A percentile compares a stretch with the other conserved stretches of the same genome.
Conservation (phyloP, 192 early-diverging fungal species). For the Coemansia sp. region DNA sequence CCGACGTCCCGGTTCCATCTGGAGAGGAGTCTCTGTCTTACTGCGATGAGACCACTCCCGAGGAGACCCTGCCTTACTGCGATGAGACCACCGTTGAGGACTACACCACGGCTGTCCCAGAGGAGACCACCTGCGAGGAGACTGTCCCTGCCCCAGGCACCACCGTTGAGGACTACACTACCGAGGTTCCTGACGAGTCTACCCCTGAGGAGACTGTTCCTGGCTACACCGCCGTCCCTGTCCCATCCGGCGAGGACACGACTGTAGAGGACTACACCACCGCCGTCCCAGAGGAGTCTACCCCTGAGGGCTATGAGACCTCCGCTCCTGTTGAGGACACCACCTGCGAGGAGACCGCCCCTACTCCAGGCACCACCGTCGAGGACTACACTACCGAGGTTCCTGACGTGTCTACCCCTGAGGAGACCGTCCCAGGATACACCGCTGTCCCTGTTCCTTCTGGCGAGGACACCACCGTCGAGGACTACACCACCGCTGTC, state of each 20-base stretch:
- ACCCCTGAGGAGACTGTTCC: not conserved
- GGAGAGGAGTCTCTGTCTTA: conserved; percentile 1
- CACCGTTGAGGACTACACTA: conserved; percentile 5
- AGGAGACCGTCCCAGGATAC: conserved; percentile 5
- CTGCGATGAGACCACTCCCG: conserved; percentile 3
- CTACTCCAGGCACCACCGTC: not conserved
- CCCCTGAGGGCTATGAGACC: conserved; percentile 12
- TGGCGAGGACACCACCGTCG: not conserved
- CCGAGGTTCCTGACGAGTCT: not conserved
- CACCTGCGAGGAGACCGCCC: conserved; percentile 9
- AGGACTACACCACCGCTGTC: conserved; percentile 10
- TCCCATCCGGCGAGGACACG: conserved; percentile 8
- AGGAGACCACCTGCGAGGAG: not conserved
- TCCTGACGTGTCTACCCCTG: not conserved
- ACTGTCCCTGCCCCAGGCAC: conserved; percentile 5
- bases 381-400: conserved; percentile 2
- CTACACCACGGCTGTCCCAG: conserved; percentile 17
- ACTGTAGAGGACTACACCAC: conserved; percentile 6
- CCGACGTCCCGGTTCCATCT: not conserved
- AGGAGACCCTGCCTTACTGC: conserved; percentile 4
- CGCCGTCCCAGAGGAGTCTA: not conserved
- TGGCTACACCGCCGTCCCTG: conserved; percentile 14
- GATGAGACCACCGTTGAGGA: conserved; percentile 21
- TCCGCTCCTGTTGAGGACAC: conserved; percentile 7
- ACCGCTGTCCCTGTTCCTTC: not conserved